Evolutionary conservation across 768 basidiomycete genomes (phyloP), one percentile per base, ranked within the genome.

Genomic region (Rhodotorula toruloides): DNA sequence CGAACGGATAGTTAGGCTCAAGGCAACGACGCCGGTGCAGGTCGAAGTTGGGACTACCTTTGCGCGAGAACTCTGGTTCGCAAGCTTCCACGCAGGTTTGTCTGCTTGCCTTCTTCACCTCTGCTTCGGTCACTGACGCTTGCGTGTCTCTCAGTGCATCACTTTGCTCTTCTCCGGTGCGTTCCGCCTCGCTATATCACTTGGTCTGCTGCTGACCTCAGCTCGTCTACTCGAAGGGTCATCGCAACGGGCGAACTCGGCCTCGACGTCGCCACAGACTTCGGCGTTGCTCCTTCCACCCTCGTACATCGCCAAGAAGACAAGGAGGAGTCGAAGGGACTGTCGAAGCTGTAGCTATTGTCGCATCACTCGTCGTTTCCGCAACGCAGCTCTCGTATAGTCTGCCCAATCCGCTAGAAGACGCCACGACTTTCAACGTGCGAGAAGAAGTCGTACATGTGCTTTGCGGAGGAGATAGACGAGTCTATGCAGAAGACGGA

Each of bases 201-300:
- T 13, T 19, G 27, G 4, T 36, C 14, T 25, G 37, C 3, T 25
- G 25, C 49, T n/a, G 27, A 9, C 17, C 13, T 4, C 8, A 4
- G 27, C 22, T 17, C 14, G 7, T 37, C n/a, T n/a, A n/a, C n/a
- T n/a, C n/a, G 34, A 50, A 61, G 58, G 17, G 68, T 70, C 19
- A 66, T 74, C 36, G 66, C 61, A 4, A 50, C 63, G 8, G 63
- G 62, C 49, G 73, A 74, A 42, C 54, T 69, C 1, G 56, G 58
- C 22, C 39, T 74, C 27, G 21, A 21, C 10, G 58, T 69, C 14
- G 47, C 63, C 14, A 43, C 61, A 17, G 64, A 71, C 34, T 74
- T 74, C 32, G 73, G 73, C 44, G 73, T 74, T 40, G 73, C 73
- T 2, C 73, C 73, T 11, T 52, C 65, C 16, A 74, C 73, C 10